Conservation (phyloP, 176 grass and related monocot species). For the Tillandsia fasciculata region DNA sequence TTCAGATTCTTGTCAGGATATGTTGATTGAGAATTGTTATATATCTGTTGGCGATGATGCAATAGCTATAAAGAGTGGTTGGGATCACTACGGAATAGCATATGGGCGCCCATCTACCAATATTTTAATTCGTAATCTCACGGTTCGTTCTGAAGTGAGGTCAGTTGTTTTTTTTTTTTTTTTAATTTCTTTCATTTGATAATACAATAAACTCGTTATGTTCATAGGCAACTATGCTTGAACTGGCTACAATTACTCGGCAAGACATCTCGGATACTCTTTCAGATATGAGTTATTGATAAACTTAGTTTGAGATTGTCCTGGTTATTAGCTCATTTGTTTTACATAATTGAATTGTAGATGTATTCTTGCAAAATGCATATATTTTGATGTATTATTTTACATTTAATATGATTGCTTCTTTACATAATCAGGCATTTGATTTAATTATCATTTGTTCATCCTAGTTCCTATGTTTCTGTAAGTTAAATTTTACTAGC, state of each 20-base stretch:
- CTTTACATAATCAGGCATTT: no score
- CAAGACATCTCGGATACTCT: neutral
- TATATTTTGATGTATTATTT: no score
- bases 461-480: no score
- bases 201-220: neutral
- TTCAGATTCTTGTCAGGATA: constrained; percentile 82
- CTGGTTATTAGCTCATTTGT: no score
- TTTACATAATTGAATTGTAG: no score
- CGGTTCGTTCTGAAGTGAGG: constrained; percentile 68
- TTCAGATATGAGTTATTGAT: neutral
- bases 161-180: constrained; percentile 1
- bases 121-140: constrained; percentile 71
- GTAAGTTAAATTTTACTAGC: no score
- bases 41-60: constrained; percentile 93
- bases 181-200: neutral
- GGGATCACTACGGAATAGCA: constrained; percentile 93
- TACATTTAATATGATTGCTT: no score
- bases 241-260: neutral
- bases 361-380: no score
- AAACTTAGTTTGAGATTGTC: no score
- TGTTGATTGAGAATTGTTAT: constrained; percentile 97
- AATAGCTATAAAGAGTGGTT: constrained; percentile 89
- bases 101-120: constrained; percentile 74
- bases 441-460: no score
- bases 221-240: neutral